Evolutionary conservation across 768 basidiomycete genomes (phyloP).

Genomic region (Hygrocybe coccinea): DNA sequence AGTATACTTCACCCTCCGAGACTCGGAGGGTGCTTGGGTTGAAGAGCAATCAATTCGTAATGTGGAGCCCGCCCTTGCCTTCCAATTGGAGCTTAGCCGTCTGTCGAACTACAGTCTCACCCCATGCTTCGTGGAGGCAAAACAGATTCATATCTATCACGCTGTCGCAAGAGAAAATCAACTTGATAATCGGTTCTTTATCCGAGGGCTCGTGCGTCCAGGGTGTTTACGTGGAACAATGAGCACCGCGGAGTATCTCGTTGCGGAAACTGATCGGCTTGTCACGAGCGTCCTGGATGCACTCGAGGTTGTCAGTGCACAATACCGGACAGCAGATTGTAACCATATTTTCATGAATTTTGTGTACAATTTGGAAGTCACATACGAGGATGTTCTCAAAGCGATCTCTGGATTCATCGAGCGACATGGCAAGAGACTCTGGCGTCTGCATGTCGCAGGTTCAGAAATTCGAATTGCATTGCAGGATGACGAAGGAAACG

Average conservation of each 20-base stretch:
- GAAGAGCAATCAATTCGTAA: constrained; percentile 97
- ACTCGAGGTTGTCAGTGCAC: constrained; percentile 86
- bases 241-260: constrained; percentile 95
- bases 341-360: constrained; percentile 99
- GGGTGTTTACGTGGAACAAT: constrained; percentile 88
- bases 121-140: constrained; percentile 94
- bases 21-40: constrained; percentile 67
- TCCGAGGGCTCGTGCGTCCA: constrained; percentile 93
- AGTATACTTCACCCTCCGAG: constrained; percentile 87
- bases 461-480: constrained; percentile 94
- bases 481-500: constrained; percentile 92
- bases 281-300: constrained; percentile 93
- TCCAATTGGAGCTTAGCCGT: constrained; percentile 94
- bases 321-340: constrained; percentile 89
- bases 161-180: constrained; percentile 94
- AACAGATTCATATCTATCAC: constrained; percentile 98
- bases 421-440: constrained; percentile 94
- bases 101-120: constrained; percentile 95
- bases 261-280: constrained; percentile 96
- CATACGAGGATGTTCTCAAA: constrained; percentile 93
- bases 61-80: constrained; percentile 96
- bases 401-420: constrained; percentile 99
- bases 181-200: constrained; percentile 96
- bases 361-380: constrained; percentile 91
- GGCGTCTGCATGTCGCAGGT: constrained; percentile 96